Conservation (phyloP, 768 basidiomycete species). For the Russula dissimulans region DNA sequence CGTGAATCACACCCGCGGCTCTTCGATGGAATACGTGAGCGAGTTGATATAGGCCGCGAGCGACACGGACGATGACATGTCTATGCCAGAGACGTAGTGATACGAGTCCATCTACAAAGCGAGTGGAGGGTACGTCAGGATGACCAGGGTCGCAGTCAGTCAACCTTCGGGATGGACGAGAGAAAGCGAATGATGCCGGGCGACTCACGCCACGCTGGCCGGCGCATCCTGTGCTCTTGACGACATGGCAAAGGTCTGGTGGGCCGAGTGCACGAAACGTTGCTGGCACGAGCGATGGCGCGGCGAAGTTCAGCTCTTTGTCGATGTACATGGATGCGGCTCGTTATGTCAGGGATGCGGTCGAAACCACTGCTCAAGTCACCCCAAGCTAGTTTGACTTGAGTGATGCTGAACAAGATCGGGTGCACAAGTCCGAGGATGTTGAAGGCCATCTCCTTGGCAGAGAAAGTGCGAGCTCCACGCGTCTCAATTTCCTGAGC, state of each 20-base stretch:
- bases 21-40: slow-evolving; percentile 91
- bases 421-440: too few relatives aligned
- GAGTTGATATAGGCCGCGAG: slow-evolving; percentile 98
- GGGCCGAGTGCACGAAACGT: slow-evolving; percentile 96
- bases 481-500: slow-evolving; percentile 88
- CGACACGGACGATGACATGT: slow-evolving; percentile 95
- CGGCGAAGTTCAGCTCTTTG: slow-evolving; percentile 89
- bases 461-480: slow-evolving; percentile 96
- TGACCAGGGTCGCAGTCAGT: not conserved
- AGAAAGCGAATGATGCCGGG: not conserved
- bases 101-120: slow-evolving; percentile 76
- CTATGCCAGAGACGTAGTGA: slow-evolving; percentile 97
- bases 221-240: slow-evolving; percentile 79
- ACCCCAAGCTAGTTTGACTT: slow-evolving; percentile 99
- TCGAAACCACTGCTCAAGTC: slow-evolving; percentile 99
- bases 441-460: slow-evolving; percentile 99
- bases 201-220: slow-evolving; percentile 78
- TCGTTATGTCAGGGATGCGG: slow-evolving; percentile 86
- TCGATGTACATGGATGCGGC: slow-evolving; percentile 73
- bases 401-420: slow-evolving; percentile 96
- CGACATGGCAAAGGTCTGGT: slow-evolving; percentile 91
- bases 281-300: slow-evolving; percentile 83
- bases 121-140: not conserved
- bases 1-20: slow-evolving; percentile 83
- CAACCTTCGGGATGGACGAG: too few relatives aligned